Base-by-base conservation (phyloP, 1,139 yeast species). In the Candida buenavistaensis region DNA sequence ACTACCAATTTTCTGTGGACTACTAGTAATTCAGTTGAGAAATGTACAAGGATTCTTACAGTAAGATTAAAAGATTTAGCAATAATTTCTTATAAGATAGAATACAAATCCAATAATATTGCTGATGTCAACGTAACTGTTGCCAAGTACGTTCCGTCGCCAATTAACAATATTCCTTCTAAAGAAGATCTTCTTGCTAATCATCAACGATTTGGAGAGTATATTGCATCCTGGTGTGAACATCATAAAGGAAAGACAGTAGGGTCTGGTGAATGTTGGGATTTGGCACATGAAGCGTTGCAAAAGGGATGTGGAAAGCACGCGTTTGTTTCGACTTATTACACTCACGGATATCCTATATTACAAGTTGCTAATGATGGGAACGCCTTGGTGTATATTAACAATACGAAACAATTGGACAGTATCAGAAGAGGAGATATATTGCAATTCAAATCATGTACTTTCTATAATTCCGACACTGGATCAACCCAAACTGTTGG, bases 251-350 rank as follows among this genome's bases (percentile, higher is more conserved):
- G 83, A 2, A 64, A 66, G 30, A 67, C 66, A 36, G 84, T 83
- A 6, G 87, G 86, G 2, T 59, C 75, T 34, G 92, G 92, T 7
- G 90, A 83, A 51, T 83, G 92, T 57, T 83, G 90, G 90, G 84
- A 85, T 27, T 65, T 83, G 40, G 90, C 88, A 1, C 71, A 72
- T 35, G 78, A 78, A 36, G 87, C 88, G 0, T 61, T 82, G 25
- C 59, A 63, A 32, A 70, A 74, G 39, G 80, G 81, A 0, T 77
- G 84, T 45, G 82, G 82, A 0, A 78, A 75, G 14, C 75, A 72
- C 47, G 88, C 88, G 0, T 70, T 82, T 59, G 70, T 73, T 1
- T 72, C 83, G 8, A 65, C 68, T 14, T 78, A 78, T 16, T 54
- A 59, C 11, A 66, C 64, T 23, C 88, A 81, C 50, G 90, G 90